Conservation (phyloP, 2,329 filamentous ascomycete species). For the Zelopaecilomyces penicillatus region DNA sequence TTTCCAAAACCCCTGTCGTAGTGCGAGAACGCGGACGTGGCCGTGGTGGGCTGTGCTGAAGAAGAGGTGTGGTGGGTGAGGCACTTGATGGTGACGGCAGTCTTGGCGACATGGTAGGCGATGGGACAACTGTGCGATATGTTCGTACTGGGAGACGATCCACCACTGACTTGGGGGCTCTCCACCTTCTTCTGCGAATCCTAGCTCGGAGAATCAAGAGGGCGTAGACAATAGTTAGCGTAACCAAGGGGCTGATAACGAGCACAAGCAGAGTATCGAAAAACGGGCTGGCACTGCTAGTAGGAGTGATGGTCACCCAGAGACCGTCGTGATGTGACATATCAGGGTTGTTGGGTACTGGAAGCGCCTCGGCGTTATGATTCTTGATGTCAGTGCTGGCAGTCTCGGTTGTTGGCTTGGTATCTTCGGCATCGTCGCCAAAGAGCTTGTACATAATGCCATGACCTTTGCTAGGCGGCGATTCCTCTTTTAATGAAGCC, state of each 20-base stretch:
- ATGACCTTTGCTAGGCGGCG: slow-evolving; percentile 25
- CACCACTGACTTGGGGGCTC: slow-evolving; percentile 94
- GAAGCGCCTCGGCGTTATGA: slow-evolving; percentile 8
- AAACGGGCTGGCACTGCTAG: slow-evolving; percentile 82
- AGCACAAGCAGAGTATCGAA: slow-evolving; percentile 94
- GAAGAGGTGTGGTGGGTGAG: slow-evolving; percentile 71
- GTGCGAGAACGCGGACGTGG: slow-evolving; percentile 57
- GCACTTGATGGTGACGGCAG: slow-evolving; percentile 55
- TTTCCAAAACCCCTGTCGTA: slow-evolving; percentile 51
- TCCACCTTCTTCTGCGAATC: slow-evolving; percentile 82
- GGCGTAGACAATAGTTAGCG: slow-evolving; percentile 85
- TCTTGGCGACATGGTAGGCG: slow-evolving; percentile 45
- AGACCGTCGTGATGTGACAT: slow-evolving; percentile 56
- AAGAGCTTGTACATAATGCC: slow-evolving; percentile 43
- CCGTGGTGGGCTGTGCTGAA: slow-evolving; percentile 49
- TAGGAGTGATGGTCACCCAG: slow-evolving; percentile 94
- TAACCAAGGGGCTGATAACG: slow-evolving; percentile 89
- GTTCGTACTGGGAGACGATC: slow-evolving; percentile 91
- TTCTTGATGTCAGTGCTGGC: slow-evolving; percentile 16
- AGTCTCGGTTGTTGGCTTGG: slow-evolving; percentile 14
- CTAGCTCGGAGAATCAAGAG: slow-evolving; percentile 79
- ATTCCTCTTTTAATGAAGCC: neutral
- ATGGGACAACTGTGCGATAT: slow-evolving; percentile 73
- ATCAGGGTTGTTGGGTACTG: slow-evolving; percentile 13
- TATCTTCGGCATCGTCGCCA: slow-evolving; percentile 31